Evolutionary conservation across 2,329 filamentous ascomycete genomes (phyloP).

Genomic region (Hyphodiscus sp.): DNA sequence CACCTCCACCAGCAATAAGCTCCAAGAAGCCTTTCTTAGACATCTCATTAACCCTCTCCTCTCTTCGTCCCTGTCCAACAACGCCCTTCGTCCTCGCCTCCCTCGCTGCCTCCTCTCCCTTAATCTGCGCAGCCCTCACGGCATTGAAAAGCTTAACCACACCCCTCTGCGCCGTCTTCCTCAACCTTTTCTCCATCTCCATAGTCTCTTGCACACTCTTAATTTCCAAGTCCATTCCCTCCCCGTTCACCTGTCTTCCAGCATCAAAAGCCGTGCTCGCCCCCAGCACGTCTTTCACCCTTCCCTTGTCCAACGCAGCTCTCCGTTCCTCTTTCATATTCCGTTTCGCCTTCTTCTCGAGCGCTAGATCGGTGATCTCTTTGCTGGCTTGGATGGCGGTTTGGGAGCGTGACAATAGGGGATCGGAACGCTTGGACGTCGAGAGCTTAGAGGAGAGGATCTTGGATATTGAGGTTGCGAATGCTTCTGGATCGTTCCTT

Average conservation of each 20-base stretch:
- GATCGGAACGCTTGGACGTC: conserved; percentile 73
- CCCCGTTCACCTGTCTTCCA: conserved; percentile 33
- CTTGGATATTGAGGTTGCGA: conserved; percentile 88
- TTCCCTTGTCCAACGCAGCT: conserved; percentile 74
- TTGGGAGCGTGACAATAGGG: conserved; percentile 80
- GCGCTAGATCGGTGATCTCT: conserved; percentile 64
- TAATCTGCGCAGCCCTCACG: conserved; percentile 84
- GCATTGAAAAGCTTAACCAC: conserved; percentile 97
- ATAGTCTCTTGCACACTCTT: conserved; percentile 46
- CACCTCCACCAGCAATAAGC: conserved; percentile 65
- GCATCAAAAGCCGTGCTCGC: conserved; percentile 47
- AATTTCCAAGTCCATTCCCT: conserved; percentile 16
- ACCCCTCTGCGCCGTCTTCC: conserved; percentile 86
- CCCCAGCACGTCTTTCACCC: conserved; percentile 78
- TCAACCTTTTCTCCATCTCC: conserved; percentile 71
- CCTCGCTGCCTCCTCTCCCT: conserved; percentile 70
- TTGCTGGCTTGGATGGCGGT: conserved; percentile 66
- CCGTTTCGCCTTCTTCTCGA: conserved; percentile 75
- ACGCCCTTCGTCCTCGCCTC: conserved; percentile 64
- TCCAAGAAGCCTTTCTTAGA: conserved; percentile 95
- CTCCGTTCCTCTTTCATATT: conserved; percentile 77
- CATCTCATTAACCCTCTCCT: conserved; percentile 91
- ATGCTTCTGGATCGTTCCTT: conserved; percentile 85
- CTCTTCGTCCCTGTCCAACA: conserved; percentile 70
- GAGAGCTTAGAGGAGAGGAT: conserved; percentile 88